A percentile compares a stretch with the other conserved stretches of the same genome.
Evolutionary conservation across 1,284 basidiomycete genomes (phyloP).

Genomic region (Pseudomicrostroma phylloplanum): DNA sequence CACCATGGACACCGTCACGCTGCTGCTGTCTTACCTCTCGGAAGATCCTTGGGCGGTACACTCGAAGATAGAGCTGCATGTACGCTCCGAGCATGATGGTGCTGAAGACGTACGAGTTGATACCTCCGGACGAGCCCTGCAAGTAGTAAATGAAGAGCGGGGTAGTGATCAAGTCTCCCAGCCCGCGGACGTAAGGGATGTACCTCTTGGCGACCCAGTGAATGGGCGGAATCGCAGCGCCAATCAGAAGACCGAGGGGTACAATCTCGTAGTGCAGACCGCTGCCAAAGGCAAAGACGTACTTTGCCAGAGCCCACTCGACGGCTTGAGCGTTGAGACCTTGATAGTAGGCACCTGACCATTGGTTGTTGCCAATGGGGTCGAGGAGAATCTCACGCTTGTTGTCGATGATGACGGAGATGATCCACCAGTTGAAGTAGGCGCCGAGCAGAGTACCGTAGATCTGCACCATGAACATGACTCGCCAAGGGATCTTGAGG

Average conservation of each 20-base stretch:
- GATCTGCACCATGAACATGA: slow-evolving; percentile 25
- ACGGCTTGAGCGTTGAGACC: slow-evolving; percentile 16
- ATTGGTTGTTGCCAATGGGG: slow-evolving; percentile 24
- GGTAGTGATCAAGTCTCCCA: not conserved
- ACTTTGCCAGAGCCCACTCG: slow-evolving; percentile 26
- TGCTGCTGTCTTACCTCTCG: slow-evolving; percentile 50
- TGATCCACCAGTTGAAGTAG: slow-evolving; percentile 27
- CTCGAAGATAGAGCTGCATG: slow-evolving; percentile 4
- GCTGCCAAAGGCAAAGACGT: slow-evolving; percentile 14
- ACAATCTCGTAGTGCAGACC: slow-evolving; percentile 21
- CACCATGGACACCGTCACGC: slow-evolving; percentile 54
- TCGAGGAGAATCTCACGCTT: slow-evolving; percentile 24
- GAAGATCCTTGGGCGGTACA: not conserved
- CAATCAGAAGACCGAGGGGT: slow-evolving; percentile 22
- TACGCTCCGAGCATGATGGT: slow-evolving; percentile 55
- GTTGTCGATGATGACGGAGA: slow-evolving; percentile 17
- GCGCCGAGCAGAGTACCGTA: slow-evolving; percentile 28
- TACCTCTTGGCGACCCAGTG: slow-evolving; percentile 14
- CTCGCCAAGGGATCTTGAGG: slow-evolving; percentile 21
- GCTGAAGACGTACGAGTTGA: slow-evolving; percentile 62
- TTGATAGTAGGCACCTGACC: slow-evolving; percentile 17
- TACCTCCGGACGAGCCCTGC: slow-evolving; percentile 42
- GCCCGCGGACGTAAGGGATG: not conserved
- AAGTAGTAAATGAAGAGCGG: slow-evolving; percentile 5
- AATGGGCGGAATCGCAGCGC: slow-evolving; percentile 14